Evolutionary conservation across 2,329 filamentous ascomycete species (phyloP), one percentile per base, ranked within the genome.

Genomic region (Allantophomopsis cytisporea): DNA sequence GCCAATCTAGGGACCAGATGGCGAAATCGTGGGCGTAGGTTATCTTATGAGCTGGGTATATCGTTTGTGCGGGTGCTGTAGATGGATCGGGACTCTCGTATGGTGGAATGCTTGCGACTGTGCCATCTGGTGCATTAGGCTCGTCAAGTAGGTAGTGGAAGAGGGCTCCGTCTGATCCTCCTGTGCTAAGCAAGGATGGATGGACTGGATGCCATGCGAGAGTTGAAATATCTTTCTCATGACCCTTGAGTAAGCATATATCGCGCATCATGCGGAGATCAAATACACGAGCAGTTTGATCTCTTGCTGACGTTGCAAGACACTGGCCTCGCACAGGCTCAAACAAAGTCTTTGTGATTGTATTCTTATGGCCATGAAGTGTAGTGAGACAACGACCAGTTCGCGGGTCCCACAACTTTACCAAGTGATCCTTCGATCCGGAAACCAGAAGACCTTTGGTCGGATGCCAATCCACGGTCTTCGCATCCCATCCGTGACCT

Each of bases 211-310:
- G 91, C 86, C 89, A 98, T 3, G 84, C 71, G 38, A 98, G 63
- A 1, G 87, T 93, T 11, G 86, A 89, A 43, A 98, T 85, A 48
- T 95, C 91, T 61, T 95, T 96, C 50, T 96, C 88, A 56, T 96
- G 88, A 7, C 91, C 91, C 50, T 89, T 83, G 16, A 98, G 73
- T 36, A 96, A 74, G 50, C 87, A 85, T 41, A 96, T 88, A 58
- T 98, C 91, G 46, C 91, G 83, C 91, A 98, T 96, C 83, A 94
- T 94, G 37, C 91, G 78, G 41, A 98, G 69, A 57, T 98, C 91
- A 53, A 96, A 96, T 35, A 98, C 77, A 43, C 91, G 78, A 7
- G 88, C 87, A 1, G 85, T 94, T 57, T 94, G 85, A 54, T 98
- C 91, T 56, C 91, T 76, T 34, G 88, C 91, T 23, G 87, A 93